Evolutionary conservation across 495 filamentous ascomycete species (phyloP), one percentile per base, ranked within the genome.

Genomic region (Haplographium delicatum): DNA sequence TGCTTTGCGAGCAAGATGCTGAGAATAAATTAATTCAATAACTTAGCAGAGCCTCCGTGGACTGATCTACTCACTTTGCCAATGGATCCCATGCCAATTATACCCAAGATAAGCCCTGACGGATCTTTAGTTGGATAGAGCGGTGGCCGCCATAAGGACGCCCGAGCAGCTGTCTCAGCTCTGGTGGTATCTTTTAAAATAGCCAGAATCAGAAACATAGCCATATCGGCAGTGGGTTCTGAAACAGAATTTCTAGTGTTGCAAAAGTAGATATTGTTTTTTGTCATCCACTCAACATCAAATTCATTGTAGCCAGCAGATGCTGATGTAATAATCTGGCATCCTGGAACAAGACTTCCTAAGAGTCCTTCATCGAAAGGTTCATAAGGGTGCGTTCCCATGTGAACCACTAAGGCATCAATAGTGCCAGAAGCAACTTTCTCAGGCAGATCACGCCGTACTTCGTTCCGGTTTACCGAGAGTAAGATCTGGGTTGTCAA

Each of bases 21-120:
- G 65, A 6, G 16, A 24, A 7, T 5, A 2, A 11, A 18, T 45
- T 13, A 53, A 15, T 31, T 0, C 2, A 26, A 23, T 8, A n/a
- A 18, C 19, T 45, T 25, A 7, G 23, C 18, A 38, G 7, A 33
- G 13, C 1, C 9, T 1, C 13, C n/a, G n/a, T n/a, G n/a, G n/a
- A 9, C 3, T 2, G 2, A 3, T 18, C 19, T 7, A 6, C 33
- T n/a, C 33, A 53, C 50, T 25, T 47, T 54, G 37, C 85, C 87
- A 41, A 91, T 91, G 34, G 86, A 88, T 24, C 88, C 88, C 75
- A 90, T 87, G 0, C 88, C 88, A 55, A 91, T 77, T 56, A 94
- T 80, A n/a, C 83, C 83, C 3, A 87, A 68, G 19, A 70, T 70
- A 59, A 84, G 81, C 24, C 74, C 76, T 46, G 76, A 64, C 10